phyloP scores from a whole-genome alignment of 148 eudicot genomes.

The Selenicereus undatus region DNA sequence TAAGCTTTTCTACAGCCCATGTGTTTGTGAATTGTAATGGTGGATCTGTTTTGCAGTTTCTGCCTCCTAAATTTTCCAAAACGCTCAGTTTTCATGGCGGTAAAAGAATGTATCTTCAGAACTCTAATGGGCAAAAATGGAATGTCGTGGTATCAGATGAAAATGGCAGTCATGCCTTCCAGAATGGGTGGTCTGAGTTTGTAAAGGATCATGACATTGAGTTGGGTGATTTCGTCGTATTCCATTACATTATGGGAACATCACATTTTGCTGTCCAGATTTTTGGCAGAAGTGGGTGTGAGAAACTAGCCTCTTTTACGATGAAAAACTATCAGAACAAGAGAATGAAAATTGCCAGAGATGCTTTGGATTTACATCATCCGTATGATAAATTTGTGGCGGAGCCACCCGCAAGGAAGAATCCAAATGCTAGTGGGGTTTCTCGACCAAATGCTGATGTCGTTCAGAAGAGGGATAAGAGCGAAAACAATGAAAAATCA shows the following conservation, averaged over 20 bases:
- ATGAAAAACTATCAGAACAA: conserved; percentile 19
- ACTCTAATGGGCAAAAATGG: conserved; percentile 46
- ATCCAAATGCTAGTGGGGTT: not conserved
- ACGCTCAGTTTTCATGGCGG: not conserved
- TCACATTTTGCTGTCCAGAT: conserved; percentile 55
- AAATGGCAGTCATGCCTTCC: conserved; percentile 40
- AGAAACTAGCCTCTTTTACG: conserved; percentile 23
- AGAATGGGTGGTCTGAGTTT: conserved; percentile 58
- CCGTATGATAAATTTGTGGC: not conserved
- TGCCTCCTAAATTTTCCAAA: not conserved
- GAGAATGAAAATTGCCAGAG: conserved; percentile 23
- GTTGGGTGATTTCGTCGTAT: conserved; percentile 46
- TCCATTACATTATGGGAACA: conserved; percentile 31
- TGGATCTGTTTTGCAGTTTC: not conserved
- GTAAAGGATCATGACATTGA: conserved; percentile 40
- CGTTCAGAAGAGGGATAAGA: not conserved
- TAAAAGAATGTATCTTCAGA: not conserved
- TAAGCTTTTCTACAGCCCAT: not conserved
- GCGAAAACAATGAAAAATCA: not conserved
- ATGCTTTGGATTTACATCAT: not conserved
- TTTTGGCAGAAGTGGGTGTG: conserved; percentile 50
- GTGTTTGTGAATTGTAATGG: no score
- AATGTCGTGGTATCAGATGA: conserved; percentile 25
- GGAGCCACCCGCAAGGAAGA: not conserved
- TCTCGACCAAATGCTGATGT: not conserved